A percentile compares a stretch with the other conserved stretches of the same genome.
Conservation (phyloP, 179 eudicot genomes). For the Beta macrorhiza region DNA sequence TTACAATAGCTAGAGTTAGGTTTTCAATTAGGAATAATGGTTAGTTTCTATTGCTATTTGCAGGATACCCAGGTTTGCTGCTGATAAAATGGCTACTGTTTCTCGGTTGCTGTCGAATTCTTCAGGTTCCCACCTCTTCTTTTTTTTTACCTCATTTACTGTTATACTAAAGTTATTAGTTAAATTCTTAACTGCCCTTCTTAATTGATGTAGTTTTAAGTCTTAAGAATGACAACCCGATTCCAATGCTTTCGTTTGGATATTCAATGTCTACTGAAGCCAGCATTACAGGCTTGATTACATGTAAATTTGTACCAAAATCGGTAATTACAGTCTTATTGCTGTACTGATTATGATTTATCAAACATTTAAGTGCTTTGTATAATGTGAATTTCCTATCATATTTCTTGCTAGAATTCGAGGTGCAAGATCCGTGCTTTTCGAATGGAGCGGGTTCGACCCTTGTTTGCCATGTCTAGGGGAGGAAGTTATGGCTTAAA, state of each 20-base stretch:
- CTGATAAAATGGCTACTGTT: conserved; percentile 12
- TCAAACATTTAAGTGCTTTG: background rate
- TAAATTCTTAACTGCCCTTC: background rate
- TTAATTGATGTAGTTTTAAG: conserved; percentile 21
- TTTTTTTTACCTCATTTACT: background rate
- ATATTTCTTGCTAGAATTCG: conserved; percentile 16
- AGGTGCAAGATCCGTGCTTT: conserved; percentile 7
- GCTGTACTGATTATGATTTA: background rate
- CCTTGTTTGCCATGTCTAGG: conserved; percentile 22
- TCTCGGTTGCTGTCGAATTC: conserved; percentile 11
- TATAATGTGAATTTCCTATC: background rate
- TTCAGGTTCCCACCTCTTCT: conserved; percentile 16
- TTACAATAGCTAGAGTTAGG: background rate
- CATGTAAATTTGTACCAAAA: conserved; percentile 16
- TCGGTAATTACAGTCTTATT: conserved; percentile 18
- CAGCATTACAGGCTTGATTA: conserved; percentile 2
- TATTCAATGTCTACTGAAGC: background rate
- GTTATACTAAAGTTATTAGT: background rate
- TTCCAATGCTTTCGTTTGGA: conserved; percentile 15
- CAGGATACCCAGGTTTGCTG: background rate
- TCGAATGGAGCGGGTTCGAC: background rate
- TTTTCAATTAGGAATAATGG: background rate
- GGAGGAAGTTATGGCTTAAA: conserved; percentile 30
- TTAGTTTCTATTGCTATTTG: background rate
- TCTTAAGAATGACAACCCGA: conserved; percentile 19